A percentile compares a stretch with the other conserved stretches of the same genome.
Evolutionary conservation across 2,329 filamentous ascomycete species (phyloP).

Genomic region (Paecilomyces variotii): DNA sequence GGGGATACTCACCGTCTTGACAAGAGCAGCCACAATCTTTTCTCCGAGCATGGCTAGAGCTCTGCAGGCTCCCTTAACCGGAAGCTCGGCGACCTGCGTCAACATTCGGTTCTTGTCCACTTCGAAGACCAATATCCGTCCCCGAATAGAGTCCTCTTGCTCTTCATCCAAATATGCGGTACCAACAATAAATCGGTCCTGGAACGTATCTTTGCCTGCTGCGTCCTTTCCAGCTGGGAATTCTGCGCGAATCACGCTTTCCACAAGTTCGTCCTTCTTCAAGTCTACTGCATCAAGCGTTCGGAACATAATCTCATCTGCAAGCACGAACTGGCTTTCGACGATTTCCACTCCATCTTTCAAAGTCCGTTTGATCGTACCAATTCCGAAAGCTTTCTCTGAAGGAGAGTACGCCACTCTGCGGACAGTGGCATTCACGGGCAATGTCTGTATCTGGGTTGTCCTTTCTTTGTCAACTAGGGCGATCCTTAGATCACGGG

Average conservation of each 20-base stretch:
- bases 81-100: slow-evolving; percentile 61
- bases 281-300: slow-evolving; percentile 65
- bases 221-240: slow-evolving; percentile 53
- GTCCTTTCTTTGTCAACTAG: slow-evolving; percentile 74
- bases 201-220: slow-evolving; percentile 41
- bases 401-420: slow-evolving; percentile 75
- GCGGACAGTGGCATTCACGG: slow-evolving; percentile 73
- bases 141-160: slow-evolving; percentile 49
- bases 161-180: slow-evolving; percentile 69
- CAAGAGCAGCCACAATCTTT: slow-evolving; percentile 76
- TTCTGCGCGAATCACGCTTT: slow-evolving; percentile 71
- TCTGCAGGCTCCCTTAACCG: slow-evolving; percentile 72
- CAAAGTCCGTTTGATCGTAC: slow-evolving; percentile 71
- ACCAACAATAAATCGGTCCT: slow-evolving; percentile 82
- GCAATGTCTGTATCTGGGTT: slow-evolving; percentile 77
- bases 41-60: slow-evolving; percentile 66
- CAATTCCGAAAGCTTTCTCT: slow-evolving; percentile 76
- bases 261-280: slow-evolving; percentile 64
- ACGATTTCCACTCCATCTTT: slow-evolving; percentile 64
- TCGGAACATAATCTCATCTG: slow-evolving; percentile 83
- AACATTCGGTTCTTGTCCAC: slow-evolving; percentile 63
- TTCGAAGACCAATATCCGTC: slow-evolving; percentile 77
- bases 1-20: slow-evolving; percentile 62
- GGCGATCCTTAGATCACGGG: slow-evolving; percentile 67
- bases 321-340: slow-evolving; percentile 73